Conservation (phyloP, 192 early-diverging fungal species). For the Dissophora ornata region DNA sequence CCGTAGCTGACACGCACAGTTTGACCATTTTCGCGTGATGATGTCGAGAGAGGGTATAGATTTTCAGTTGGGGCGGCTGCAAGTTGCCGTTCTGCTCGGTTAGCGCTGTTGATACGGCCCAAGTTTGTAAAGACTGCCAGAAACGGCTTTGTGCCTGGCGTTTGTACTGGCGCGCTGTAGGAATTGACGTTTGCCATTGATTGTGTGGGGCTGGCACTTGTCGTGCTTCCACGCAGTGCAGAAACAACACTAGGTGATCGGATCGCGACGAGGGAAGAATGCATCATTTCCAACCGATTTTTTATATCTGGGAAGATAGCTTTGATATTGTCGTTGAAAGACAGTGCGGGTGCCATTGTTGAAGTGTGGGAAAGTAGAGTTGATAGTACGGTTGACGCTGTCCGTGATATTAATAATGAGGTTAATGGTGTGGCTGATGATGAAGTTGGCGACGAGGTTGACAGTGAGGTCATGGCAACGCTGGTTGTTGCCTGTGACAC, state of each 20-base stretch:
- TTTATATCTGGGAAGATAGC: background rate
- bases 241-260: background rate
- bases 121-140: background rate
- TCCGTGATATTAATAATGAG: no score
- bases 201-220: no score
- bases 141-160: no score
- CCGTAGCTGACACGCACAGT: slow-evolving; percentile 41
- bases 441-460: background rate
- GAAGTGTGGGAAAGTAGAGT: no score
- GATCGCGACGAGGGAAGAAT: background rate
- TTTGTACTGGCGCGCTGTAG: no score
- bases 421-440: background rate
- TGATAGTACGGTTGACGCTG: no score
- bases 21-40: slow-evolving; percentile 13
- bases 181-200: no score
- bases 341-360: background rate
- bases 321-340: background rate
- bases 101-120: background rate
- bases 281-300: background rate
- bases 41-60: slow-evolving; percentile 28
- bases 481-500: no score
- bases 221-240: background rate
- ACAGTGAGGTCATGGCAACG: no score
- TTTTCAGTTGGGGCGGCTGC: slow-evolving; percentile 31
- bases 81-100: slow-evolving; percentile 1